Evolutionary conservation across 495 filamentous ascomycete species (phyloP).

Genomic region (Hypoxylon lienhwacheense): DNA sequence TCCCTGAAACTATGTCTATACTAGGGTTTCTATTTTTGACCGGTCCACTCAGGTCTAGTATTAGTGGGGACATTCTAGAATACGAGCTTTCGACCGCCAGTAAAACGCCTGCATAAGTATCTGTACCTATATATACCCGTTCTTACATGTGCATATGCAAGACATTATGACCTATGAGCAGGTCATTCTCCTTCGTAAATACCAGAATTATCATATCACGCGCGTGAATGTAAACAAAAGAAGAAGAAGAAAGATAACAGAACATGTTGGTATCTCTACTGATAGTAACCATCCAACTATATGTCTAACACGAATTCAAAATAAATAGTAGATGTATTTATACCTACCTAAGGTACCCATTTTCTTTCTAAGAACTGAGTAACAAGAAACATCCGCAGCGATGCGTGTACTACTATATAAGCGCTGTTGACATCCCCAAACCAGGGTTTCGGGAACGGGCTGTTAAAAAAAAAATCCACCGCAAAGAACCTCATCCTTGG

Average conservation of each 20-base stretch:
- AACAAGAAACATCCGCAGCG: no score
- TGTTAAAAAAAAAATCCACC: conserved; percentile 5
- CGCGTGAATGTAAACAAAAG: neutral
- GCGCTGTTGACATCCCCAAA: conserved; percentile 23
- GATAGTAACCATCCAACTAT: no score
- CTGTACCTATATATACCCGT: neutral
- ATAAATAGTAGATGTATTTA: no score
- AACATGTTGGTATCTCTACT: no score
- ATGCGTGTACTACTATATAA: no score
- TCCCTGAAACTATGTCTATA: neutral
- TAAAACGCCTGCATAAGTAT: neutral
- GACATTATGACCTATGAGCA: conserved; percentile 22
- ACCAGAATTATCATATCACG: neutral
- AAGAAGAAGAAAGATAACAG: neutral
- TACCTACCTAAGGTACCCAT: no score
- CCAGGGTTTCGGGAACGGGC: conserved; percentile 28
- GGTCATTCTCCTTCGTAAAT: conserved; percentile 14
- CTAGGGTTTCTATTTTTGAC: conserved; percentile 33
- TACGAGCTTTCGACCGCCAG: conserved; percentile 26
- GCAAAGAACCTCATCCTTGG: conserved; percentile 28
- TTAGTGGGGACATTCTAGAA: conserved; percentile 31
- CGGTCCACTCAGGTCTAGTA: conserved; percentile 4
- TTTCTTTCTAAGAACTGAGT: no score
- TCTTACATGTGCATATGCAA: conserved; percentile 10
- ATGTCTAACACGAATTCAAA: no score